A percentile compares a stretch with the other conserved stretches of the same genome.
These are phyloP conservation scores for Chlamydomonas sp. DNA, from an alignment of 139 green algal species.

Conservation along the genomic window DNA sequence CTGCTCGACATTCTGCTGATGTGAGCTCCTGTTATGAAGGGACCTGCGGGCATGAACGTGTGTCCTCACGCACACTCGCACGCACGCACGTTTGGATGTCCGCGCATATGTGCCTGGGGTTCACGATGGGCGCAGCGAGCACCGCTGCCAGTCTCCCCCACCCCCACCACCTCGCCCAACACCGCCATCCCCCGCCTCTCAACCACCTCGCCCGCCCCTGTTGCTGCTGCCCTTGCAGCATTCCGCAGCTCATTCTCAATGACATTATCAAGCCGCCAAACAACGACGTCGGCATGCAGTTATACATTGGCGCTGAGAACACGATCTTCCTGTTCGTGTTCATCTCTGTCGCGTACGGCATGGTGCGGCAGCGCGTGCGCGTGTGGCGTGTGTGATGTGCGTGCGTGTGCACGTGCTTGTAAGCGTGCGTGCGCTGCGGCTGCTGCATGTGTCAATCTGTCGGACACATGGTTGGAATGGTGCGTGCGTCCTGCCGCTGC, in stretches of 20 bases:
- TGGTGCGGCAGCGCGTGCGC: constrained; percentile 39
- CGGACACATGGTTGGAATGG: background rate
- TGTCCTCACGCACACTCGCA: background rate
- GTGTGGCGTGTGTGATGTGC: background rate
- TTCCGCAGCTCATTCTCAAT: constrained; percentile 28
- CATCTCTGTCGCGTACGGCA: constrained; percentile 59
- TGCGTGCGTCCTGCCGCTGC: background rate
- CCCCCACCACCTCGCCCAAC: background rate
- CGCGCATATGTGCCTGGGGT: background rate
- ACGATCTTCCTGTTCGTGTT: constrained; percentile 76
- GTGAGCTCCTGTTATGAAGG: constrained; percentile 26
- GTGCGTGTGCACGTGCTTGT: background rate
- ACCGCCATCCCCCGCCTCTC: background rate
- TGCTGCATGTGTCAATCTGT: background rate
- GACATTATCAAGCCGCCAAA: constrained; percentile 26
- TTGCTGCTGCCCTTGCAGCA: constrained; percentile 16
- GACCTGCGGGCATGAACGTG: background rate
- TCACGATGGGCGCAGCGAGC: background rate
- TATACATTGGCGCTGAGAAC: constrained; percentile 71
- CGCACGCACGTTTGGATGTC: background rate
- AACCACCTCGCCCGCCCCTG: background rate
- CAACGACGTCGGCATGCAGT: constrained; percentile 45
- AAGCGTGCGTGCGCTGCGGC: background rate
- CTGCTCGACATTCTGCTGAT: constrained; percentile 81
- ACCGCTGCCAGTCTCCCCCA: background rate